phyloP scores from a whole-genome alignment of 768 basidiomycete species.

The Lactarius hatsudake region DNA sequence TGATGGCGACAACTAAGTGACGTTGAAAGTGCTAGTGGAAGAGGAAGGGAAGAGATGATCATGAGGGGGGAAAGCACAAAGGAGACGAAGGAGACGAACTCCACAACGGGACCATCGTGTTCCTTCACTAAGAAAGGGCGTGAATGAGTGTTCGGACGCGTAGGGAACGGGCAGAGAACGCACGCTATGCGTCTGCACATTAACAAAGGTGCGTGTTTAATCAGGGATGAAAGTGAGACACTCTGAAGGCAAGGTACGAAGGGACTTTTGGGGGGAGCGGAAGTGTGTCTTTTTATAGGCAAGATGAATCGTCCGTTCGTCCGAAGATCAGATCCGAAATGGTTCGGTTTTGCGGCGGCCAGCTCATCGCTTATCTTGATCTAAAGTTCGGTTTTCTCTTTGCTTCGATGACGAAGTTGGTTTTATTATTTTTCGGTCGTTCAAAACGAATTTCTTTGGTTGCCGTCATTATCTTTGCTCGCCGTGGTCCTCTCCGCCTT shows the following conservation, averaged over 20 bases:
- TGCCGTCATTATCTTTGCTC: not conserved
- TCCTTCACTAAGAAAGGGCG: constrained; percentile 53
- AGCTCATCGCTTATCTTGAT: constrained; percentile 12
- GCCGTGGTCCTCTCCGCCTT: constrained; percentile 3
- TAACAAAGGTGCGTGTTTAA: not conserved
- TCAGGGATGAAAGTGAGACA: not conserved
- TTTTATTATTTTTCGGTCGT: not conserved
- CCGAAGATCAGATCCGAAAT: constrained; percentile 17
- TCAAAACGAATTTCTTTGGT: not conserved
- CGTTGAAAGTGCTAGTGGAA: constrained; percentile 70
- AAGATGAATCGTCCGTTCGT: not conserved
- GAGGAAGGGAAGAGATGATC: not conserved
- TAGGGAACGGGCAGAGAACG: constrained; percentile 33
- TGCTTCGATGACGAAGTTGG: not conserved
- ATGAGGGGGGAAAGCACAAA: not conserved
- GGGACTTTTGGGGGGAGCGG: constrained; percentile 4
- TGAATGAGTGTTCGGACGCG: constrained; percentile 22
- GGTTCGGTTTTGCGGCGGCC: constrained; percentile 20
- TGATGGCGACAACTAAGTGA: constrained; percentile 67
- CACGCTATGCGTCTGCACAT: constrained; percentile 82
- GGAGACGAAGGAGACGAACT: constrained; percentile 38
- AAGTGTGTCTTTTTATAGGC: constrained; percentile 18
- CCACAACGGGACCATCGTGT: constrained; percentile 72
- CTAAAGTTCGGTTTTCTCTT: not conserved
- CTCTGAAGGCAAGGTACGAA: constrained; percentile 13